These are phyloP conservation scores for Coemansia sp. DNA, from an alignment of 192 early-diverging fungal species.

Conservation along the genomic window DNA sequence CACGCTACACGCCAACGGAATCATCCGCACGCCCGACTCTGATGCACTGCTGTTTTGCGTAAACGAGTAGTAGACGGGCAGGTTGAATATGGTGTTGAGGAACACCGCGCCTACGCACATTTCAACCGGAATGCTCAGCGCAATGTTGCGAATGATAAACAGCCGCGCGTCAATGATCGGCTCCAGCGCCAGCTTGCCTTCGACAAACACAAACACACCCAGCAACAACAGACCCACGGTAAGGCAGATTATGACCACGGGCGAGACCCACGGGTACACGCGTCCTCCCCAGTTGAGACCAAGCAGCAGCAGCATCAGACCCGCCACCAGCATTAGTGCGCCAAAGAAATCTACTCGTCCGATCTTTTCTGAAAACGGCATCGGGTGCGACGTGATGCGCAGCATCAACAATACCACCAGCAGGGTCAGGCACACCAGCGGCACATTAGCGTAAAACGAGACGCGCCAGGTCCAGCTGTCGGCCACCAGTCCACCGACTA, in stretches of 20 bases:
- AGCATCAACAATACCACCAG: conserved; percentile 51
- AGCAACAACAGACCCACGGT: conserved; percentile 55
- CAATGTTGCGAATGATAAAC: conserved; percentile 58
- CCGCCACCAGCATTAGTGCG: conserved; percentile 55
- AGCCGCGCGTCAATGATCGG: conserved; percentile 73
- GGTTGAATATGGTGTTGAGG: conserved; percentile 46
- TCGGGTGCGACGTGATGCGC: conserved; percentile 44
- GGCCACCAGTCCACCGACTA: conserved; percentile 73
- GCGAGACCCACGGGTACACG: conserved; percentile 64
- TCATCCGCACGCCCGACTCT: conserved; percentile 41
- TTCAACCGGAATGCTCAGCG: conserved; percentile 38
- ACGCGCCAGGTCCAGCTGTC: conserved; percentile 67
- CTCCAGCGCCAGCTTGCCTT: conserved; percentile 65
- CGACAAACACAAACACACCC: conserved; percentile 59
- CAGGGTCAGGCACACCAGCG: conserved; percentile 61
- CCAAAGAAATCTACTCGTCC: conserved; percentile 60
- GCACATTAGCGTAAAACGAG: conserved; percentile 82
- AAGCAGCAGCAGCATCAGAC: conserved; percentile 60
- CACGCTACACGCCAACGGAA: conserved; percentile 43
- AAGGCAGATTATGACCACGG: conserved; percentile 55
- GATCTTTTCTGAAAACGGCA: conserved; percentile 39
- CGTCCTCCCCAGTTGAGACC: conserved; percentile 72
- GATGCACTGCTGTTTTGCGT: conserved; percentile 46
- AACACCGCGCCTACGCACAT: conserved; percentile 49
- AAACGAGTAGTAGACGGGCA: conserved; percentile 50